Base-by-base conservation (phyloP, 441 rosid species). In the Brassica balearica region DNA sequence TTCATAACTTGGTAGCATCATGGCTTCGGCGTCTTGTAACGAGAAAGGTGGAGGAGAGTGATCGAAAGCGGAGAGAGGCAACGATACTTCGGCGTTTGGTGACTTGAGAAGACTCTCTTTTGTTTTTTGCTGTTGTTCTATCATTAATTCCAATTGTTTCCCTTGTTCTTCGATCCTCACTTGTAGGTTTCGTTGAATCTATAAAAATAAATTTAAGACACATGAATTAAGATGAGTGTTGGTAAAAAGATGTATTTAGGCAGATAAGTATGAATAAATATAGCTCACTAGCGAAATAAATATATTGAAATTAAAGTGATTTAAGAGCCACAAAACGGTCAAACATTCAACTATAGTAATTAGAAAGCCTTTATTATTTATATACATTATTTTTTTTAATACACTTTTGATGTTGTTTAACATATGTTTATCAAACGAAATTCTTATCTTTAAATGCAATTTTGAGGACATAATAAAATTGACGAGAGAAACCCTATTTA, bases 101-200 rank as follows among this genome's bases (percentile, higher is more conserved):
- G 62, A 73, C 73, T 77, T 84, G 27, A 81, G 46, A 25, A 82
- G 84, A 74, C 76, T 80, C 65, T 83, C 83, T 15, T 65, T 88
- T 46, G 86, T 82, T 80, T 84, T 88, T 68, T 86, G 92, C 69
- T 90, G 99, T 79, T 89, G 88, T 63, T 93, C 96, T 72, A 93
- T 89, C 96, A 95, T 88, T 85, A 71, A 80, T 84, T 85, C 86
- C 19, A 95, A 89, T 36, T 92, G 89, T 82, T 79, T 86, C 55
- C 95, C 96, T 82, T 95, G 99, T 68, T 91, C 97, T 85, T 95
- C 99, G 41, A 92, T 93, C 34, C 82, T 71, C 77, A 95, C 6
- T 63, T 95, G 99, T 63, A 95, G 84, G 68, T 82, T 90, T 79
- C 94, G 77, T 68, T 93, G 98, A 80, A 91, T 89, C 98, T 95